Base-by-base conservation (phyloP, 2,329 filamentous ascomycete species). In the Scedosporium aurantiacum region DNA sequence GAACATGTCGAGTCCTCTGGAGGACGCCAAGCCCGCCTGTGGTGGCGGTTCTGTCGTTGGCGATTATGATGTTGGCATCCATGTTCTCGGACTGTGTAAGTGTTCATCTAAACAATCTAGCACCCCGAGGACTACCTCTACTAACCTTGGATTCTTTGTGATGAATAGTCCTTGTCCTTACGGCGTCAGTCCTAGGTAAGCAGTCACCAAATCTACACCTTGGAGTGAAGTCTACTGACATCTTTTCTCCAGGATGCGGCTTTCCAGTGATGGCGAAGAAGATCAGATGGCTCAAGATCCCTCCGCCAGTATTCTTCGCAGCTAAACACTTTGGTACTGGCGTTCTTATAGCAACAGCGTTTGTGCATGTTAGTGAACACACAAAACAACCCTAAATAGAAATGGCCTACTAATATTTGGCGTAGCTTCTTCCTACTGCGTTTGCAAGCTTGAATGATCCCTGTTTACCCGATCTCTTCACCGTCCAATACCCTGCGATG, bases 341-440 rank as follows among this genome's bases (percentile, higher is more conserved):
- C 63, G 87, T 90, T 18, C 76, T 90, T 43, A 82, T 90, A 62
- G 86, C 87, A 27, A 90, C 87, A 1, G 87, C 87, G 2, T 90
- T 90, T 66, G 86, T 89, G 21, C 87, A 90, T 77, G 78, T 85
- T 67, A 66, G 77, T 71, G 5, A 14, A 40, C n/a, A 10, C 25
- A 52, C 8, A 21, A 21, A 8, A 43, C 41, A 45, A 52, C 43
- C 7, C 4, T 41, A 32, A 27, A 14, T 3, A 10, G 21, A 25
- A n/a, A 41, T 7, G 23, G 3, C 18, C 21, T 43, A 55, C 32
- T 7, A 61, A 54, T 65, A 63, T 54, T 62, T 62, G 3, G 60
- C 32, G 23, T 21, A 79, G 75, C 75, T 85, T 65, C 77, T 86
- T 5, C 83, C 83, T 0, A 84, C 82, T 3, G 83, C 83, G 16